These are phyloP conservation scores for Lasiosphaeriaceae sp. DNA, from an alignment of 495 filamentous ascomycete species.

Conservation along the genomic window DNA sequence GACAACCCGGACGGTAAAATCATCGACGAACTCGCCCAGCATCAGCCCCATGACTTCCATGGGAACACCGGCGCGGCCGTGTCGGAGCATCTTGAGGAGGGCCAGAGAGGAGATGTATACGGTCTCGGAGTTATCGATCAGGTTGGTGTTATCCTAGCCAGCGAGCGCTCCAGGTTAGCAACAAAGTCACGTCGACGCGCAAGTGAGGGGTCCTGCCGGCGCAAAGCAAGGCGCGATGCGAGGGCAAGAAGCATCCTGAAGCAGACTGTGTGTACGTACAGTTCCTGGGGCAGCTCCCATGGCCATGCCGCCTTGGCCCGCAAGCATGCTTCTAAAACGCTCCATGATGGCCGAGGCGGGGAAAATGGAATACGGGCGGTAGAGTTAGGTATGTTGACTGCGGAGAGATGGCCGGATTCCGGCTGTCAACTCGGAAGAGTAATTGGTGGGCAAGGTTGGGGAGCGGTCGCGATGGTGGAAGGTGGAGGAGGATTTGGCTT, in stretches of 20 bases:
- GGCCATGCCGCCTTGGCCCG: constrained; percentile 74
- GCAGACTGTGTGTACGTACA: constrained; percentile 65
- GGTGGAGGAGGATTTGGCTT: neutral
- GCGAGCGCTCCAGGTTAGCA: constrained; percentile 3
- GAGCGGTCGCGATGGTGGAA: neutral
- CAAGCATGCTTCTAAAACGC: constrained; percentile 78
- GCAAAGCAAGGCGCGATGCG: neutral
- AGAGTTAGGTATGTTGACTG: neutral
- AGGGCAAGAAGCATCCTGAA: neutral
- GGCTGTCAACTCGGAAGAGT: neutral
- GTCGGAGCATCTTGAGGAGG: constrained; percentile 95
- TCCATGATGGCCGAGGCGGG: constrained; percentile 57
- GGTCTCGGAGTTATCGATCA: constrained; percentile 98
- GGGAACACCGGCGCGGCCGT: constrained; percentile 93
- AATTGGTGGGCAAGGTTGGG: neutral
- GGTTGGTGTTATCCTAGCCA: constrained; percentile 70
- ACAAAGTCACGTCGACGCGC: too few relatives aligned
- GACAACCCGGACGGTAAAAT: constrained; percentile 95
- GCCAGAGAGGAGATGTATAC: constrained; percentile 98
- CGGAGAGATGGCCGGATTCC: neutral
- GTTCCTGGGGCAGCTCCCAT: constrained; percentile 68
- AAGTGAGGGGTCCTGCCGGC: neutral
- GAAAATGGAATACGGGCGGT: neutral
- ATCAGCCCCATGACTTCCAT: constrained; percentile 99
- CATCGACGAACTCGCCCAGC: constrained; percentile 97